Conservation (phyloP, 192 early-diverging fungal species). For the Mortierella hygrophila region DNA sequence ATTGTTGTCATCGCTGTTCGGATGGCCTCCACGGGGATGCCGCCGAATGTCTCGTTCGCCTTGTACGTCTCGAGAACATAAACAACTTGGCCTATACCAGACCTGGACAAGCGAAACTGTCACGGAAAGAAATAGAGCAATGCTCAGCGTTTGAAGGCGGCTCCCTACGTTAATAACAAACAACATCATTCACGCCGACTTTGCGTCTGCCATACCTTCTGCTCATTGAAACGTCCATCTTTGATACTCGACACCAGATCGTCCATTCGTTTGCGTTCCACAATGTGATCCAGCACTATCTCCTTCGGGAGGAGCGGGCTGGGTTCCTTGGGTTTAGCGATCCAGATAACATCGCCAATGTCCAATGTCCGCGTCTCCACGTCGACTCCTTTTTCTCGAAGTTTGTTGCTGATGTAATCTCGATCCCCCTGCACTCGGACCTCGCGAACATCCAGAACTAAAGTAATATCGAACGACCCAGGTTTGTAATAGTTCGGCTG, state of each 20-base stretch:
- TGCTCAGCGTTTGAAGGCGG: background rate
- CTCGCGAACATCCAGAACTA: slow-evolving; percentile 90
- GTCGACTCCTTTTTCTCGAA: slow-evolving; percentile 69
- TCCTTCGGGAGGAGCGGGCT: slow-evolving; percentile 60
- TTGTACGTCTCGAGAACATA: slow-evolving; percentile 92
- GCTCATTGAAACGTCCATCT: slow-evolving; percentile 93
- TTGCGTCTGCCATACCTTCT: slow-evolving; percentile 73
- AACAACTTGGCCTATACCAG: slow-evolving; percentile 80
- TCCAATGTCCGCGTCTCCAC: slow-evolving; percentile 73
- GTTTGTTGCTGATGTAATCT: slow-evolving; percentile 75
- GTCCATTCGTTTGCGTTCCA: slow-evolving; percentile 96
- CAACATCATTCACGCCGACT: background rate
- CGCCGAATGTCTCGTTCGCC: slow-evolving; percentile 67
- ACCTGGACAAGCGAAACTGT: slow-evolving; percentile 77
- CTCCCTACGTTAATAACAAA: background rate
- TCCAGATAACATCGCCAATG: slow-evolving; percentile 93
- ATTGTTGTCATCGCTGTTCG: slow-evolving; percentile 79
- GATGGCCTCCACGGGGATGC: slow-evolving; percentile 73
- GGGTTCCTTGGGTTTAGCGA: slow-evolving; percentile 65
- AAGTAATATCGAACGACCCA: slow-evolving; percentile 72
- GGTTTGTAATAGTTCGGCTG: slow-evolving; percentile 43
- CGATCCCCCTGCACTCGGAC: slow-evolving; percentile 76
- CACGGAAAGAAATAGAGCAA: slow-evolving; percentile 1
- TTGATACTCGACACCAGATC: slow-evolving; percentile 93
- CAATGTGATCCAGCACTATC: slow-evolving; percentile 85